Conservation (phyloP, 306 rosid species). For the Myrica gale region DNA sequence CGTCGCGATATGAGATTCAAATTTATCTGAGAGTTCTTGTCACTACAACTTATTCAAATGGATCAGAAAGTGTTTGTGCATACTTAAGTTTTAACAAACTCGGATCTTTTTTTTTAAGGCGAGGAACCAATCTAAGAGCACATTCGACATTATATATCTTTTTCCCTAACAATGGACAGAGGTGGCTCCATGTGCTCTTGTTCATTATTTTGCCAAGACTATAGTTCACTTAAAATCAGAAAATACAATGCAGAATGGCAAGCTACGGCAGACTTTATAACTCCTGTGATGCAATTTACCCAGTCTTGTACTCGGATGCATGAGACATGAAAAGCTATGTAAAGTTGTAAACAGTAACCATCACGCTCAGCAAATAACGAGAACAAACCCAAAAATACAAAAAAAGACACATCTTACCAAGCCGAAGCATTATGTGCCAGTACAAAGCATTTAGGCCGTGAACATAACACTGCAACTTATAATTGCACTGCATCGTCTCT, state of each 20-base stretch:
- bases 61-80: too few species aligned
- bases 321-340: conserved; percentile 14
- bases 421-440: conserved; percentile 12
- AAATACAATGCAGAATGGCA: background rate
- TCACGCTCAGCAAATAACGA: conserved; percentile 9
- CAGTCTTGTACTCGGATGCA: background rate
- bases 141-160: background rate
- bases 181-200: background rate
- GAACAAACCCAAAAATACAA: background rate
- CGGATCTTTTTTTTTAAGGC: too few species aligned
- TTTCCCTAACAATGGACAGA: background rate
- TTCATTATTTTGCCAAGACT: background rate
- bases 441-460: background rate
- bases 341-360: conserved; percentile 8
- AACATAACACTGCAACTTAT: background rate
- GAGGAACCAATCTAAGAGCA: background rate
- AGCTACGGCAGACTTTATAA: background rate
- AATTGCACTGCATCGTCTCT: conserved; percentile 22
- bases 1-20: too few species aligned
- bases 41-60: too few species aligned
- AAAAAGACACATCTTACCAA: conserved; percentile 11
- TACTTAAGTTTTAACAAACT: too few species aligned
- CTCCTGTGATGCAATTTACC: background rate
- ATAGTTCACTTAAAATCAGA: conserved; percentile 3
- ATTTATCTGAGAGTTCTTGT: too few species aligned